A percentile compares a stretch with the other conserved stretches of the same genome.
Evolutionary conservation across 2,329 filamentous ascomycete genomes (phyloP).

Genomic region (Penicillium concentricum): DNA sequence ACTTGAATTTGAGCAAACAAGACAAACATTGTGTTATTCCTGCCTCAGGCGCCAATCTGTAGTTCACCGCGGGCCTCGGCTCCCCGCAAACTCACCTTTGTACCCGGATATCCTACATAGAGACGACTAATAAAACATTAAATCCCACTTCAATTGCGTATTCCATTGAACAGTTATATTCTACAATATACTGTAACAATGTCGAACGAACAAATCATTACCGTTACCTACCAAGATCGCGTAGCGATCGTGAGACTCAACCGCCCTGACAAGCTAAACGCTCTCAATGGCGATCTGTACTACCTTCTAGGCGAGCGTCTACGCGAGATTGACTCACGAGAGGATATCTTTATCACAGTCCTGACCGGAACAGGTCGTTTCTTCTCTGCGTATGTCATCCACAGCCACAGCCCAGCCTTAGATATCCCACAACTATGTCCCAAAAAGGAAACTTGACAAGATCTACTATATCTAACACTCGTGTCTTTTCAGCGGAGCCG

Average conservation of each 20-base stretch:
- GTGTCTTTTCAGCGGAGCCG: slow-evolving; percentile 65
- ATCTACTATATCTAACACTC: neutral
- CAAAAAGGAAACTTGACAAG: neutral
- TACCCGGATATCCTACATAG: neutral
- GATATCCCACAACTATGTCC: neutral
- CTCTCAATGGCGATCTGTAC: slow-evolving; percentile 70
- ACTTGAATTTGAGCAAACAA: slow-evolving; percentile 13
- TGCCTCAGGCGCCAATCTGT: neutral
- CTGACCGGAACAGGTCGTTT: slow-evolving; percentile 75
- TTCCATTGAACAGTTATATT: neutral
- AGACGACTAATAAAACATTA: neutral
- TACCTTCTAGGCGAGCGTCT: slow-evolving; percentile 72
- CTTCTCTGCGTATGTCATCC: slow-evolving; percentile 75
- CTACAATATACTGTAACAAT: slow-evolving; percentile 14
- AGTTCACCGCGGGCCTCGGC: neutral
- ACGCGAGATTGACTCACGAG: slow-evolving; percentile 71
- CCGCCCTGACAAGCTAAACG: slow-evolving; percentile 83
- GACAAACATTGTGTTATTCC: slow-evolving; percentile 11
- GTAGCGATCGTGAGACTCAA: slow-evolving; percentile 85
- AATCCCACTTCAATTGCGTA: neutral
- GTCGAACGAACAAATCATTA: slow-evolving; percentile 49
- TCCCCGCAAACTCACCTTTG: neutral
- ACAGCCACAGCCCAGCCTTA: neutral
- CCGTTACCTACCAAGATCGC: slow-evolving; percentile 64
- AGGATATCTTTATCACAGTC: slow-evolving; percentile 82